Percentiles rank a stretch among this genome's conserved stretches.
Evolutionary conservation across 805 yeast species (phyloP).

Genomic region (Debaryomyces hansenii): DNA sequence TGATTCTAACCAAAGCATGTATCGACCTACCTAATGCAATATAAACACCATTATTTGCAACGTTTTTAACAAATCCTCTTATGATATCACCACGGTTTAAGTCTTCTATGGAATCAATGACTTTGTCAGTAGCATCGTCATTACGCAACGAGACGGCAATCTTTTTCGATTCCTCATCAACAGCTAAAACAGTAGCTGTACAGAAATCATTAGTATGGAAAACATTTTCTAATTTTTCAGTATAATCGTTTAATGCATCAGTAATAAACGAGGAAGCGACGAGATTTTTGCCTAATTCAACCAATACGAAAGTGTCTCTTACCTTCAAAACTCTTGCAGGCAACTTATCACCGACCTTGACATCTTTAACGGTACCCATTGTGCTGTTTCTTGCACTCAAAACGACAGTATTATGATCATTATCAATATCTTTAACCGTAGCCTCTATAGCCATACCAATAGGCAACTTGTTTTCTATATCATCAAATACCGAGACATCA

Average conservation of each 20-base stretch:
- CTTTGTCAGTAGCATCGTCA: conserved; percentile 49
- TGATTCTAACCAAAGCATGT: conserved; percentile 76
- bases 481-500: conserved; percentile 47
- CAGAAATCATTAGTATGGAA: conserved; percentile 54
- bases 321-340: conserved; percentile 67
- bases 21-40: conserved; percentile 70
- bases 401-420: conserved; percentile 49
- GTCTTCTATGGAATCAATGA: conserved; percentile 50
- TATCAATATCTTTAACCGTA: conserved; percentile 52
- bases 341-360: conserved; percentile 52
- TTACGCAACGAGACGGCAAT: conserved; percentile 66
- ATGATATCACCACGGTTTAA: conserved; percentile 70
- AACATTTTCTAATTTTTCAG: conserved; percentile 48
- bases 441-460: conserved; percentile 70
- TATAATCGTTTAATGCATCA: conserved; percentile 74
- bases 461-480: conserved; percentile 61
- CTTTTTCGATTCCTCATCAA: conserved; percentile 50
- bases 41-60: conserved; percentile 75
- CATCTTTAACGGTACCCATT: conserved; percentile 46
- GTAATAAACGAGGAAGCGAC: conserved; percentile 68
- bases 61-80: conserved; percentile 75
- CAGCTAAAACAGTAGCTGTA: conserved; percentile 53
- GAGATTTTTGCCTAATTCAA: conserved; percentile 64
- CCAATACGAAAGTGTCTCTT: conserved; percentile 58
- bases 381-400: conserved; percentile 50